Evolutionary conservation across 352 stramenopile genomes (phyloP).

Genomic region (Pythium brassicae): DNA sequence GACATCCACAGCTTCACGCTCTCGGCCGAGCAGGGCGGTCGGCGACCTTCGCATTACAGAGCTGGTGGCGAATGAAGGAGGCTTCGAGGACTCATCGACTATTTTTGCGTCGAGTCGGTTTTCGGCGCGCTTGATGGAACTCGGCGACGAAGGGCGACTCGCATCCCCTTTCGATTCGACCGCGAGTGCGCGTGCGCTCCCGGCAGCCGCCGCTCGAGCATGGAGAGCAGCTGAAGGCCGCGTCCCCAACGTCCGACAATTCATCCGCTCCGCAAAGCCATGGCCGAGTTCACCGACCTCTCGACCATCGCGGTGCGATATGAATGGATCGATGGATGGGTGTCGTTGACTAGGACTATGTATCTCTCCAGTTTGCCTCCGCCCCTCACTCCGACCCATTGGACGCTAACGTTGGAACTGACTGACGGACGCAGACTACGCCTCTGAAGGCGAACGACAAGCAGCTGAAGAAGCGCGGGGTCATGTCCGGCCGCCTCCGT

Average conservation of each 20-base stretch:
- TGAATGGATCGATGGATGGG: no score
- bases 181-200: not conserved
- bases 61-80: no score
- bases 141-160: not conserved
- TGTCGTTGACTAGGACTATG: no score
- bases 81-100: no score
- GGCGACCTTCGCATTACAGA: no score
- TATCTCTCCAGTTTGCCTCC: no score
- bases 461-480: constrained; percentile 48
- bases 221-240: constrained; percentile 4
- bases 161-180: not conserved
- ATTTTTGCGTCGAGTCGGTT: constrained; percentile 1
- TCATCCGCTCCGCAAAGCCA: constrained; percentile 16
- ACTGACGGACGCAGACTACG: no score
- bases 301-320: constrained; percentile 24
- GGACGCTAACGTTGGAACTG: not conserved
- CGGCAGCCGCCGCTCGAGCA: constrained; percentile 1
- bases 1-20: constrained; percentile 17
- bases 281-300: constrained; percentile 58
- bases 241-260: not conserved
- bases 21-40: not conserved
- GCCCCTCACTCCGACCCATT: no score
- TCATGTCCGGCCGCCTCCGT: constrained; percentile 32
- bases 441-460: constrained; percentile 27
- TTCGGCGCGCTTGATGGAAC: no score